Conservation (phyloP, 345 rosid species). For the Gossypium turneri region DNA sequence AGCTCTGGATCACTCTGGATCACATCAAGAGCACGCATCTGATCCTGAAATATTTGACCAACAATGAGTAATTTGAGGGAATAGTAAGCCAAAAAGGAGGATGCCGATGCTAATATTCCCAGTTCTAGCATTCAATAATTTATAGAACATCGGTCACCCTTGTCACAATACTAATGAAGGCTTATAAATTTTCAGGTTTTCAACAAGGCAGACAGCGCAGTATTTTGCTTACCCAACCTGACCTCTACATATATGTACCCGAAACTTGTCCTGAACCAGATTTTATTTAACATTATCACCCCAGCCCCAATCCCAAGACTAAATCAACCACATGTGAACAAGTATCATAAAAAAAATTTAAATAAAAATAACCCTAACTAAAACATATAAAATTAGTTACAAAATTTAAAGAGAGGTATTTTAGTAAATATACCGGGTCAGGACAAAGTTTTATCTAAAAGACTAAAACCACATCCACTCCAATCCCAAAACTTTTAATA, state of each 20-base stretch:
- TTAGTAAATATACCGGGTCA: not conserved
- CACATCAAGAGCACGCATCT: slow-evolving; percentile 86
- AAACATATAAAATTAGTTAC: not conserved
- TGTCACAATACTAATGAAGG: not conserved
- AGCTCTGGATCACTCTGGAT: slow-evolving; percentile 73
- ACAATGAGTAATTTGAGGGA: not conserved
- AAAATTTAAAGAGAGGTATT: not conserved
- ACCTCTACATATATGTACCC: not conserved
- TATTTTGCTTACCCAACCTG: not conserved
- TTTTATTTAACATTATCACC: not conserved
- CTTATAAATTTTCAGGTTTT: not conserved
- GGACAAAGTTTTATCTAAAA: no score
- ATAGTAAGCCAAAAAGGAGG: not conserved
- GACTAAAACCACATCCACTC: not conserved
- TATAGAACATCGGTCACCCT: not conserved
- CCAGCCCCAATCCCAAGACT: not conserved
- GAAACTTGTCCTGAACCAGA: not conserved
- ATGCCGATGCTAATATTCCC: not conserved
- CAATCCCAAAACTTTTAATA: not conserved
- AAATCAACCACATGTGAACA: not conserved
- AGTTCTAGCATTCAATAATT: not conserved
- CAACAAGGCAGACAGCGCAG: not conserved
- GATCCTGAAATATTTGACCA: slow-evolving; percentile 58
- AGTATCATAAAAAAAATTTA: not conserved
- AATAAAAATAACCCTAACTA: not conserved